These are phyloP conservation scores for Candida anutae DNA, from an alignment of 1,139 yeast genomes.

Conservation along the genomic window DNA sequence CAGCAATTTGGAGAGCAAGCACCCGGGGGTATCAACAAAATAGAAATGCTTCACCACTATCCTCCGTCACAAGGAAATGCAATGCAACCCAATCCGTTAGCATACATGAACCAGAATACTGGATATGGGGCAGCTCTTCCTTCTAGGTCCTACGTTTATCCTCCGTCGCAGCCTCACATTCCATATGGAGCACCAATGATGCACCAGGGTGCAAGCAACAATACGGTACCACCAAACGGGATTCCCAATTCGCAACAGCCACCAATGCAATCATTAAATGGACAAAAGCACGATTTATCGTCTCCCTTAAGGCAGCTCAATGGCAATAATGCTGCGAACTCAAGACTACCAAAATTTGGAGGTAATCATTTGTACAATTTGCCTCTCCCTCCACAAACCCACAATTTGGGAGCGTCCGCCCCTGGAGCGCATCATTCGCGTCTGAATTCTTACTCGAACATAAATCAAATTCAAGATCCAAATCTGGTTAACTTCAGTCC, in stretches of 20 bases:
- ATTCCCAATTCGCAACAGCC: too few species aligned
- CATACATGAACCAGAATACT: conserved; percentile 12
- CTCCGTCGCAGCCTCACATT: conserved; percentile 7
- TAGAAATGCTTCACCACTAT: conserved; percentile 14
- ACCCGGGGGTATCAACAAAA: too few species aligned
- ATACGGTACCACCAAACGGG: too few species aligned
- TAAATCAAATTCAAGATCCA: conserved; percentile 5
- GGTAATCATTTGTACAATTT: conserved; percentile 22
- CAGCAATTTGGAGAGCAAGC: conserved; percentile 11
- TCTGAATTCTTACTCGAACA: conserved; percentile 19
- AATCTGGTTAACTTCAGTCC: conserved; percentile 3
- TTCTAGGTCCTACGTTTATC: conserved; percentile 8
- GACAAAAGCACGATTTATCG: conserved; percentile 16
- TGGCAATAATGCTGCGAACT: conserved; percentile 20
- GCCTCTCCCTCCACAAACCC: conserved; percentile 27
- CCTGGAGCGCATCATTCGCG: conserved; percentile 17
- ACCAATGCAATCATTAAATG: conserved; percentile 1
- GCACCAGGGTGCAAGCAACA: conserved; percentile 8
- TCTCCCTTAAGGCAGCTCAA: conserved; percentile 27
- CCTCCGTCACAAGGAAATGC: conserved; percentile 9
- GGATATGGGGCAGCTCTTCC: conserved; percentile 4
- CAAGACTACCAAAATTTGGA: conserved; percentile 30
- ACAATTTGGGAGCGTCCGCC: conserved; percentile 7
- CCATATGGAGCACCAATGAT: conserved; percentile 9
- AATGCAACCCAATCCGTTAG: conserved; percentile 18